These are phyloP conservation scores for Colletotrichum simmondsii DNA, from an alignment of 2,329 filamentous ascomycete species.

Conservation along the genomic window DNA sequence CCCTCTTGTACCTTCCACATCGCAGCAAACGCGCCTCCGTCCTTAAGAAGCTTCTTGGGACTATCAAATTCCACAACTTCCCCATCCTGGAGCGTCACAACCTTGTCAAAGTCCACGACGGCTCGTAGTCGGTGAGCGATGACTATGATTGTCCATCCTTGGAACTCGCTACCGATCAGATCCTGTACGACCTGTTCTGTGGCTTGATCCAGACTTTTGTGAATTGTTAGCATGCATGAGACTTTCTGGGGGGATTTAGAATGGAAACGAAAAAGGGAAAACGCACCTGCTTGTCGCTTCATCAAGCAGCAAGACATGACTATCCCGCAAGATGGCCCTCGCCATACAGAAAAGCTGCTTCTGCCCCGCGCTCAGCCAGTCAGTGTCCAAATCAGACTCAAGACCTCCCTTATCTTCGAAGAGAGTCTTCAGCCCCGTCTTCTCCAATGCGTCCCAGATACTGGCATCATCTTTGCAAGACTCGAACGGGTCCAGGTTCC, in stretches of 20 bases:
- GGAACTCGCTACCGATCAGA: conserved; percentile 43
- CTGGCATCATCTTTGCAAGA: conserved; percentile 48
- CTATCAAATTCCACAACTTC: conserved; percentile 15
- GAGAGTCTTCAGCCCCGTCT: conserved; percentile 56
- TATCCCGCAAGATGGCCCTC: conserved; percentile 43
- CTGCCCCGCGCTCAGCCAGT: conserved; percentile 45
- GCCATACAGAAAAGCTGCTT: conserved; percentile 46
- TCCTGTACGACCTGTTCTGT: conserved; percentile 45
- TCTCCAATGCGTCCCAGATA: conserved; percentile 56
- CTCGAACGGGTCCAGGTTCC: conserved; percentile 58
- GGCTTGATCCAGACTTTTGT: conserved; percentile 43
- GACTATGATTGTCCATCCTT: conserved; percentile 58
- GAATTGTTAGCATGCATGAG: conserved; percentile 23
- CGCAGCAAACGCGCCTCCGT: conserved; percentile 2
- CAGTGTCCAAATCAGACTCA: conserved; percentile 45
- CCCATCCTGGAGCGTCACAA: conserved; percentile 43
- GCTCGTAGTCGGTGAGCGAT: conserved; percentile 54
- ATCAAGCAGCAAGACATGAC: conserved; percentile 45
- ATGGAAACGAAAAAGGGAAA: not conserved
- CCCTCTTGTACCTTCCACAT: conserved; percentile 24
- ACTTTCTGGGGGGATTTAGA: conserved; percentile 18
- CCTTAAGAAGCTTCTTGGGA: conserved; percentile 1
- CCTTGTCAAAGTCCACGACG: conserved; percentile 61
- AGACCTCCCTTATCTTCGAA: conserved; percentile 53
- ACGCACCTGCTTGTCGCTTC: conserved; percentile 51